These are phyloP conservation scores for Sporothrix pallida DNA, from an alignment of 2,329 filamentous ascomycete species.

Conservation along the genomic window DNA sequence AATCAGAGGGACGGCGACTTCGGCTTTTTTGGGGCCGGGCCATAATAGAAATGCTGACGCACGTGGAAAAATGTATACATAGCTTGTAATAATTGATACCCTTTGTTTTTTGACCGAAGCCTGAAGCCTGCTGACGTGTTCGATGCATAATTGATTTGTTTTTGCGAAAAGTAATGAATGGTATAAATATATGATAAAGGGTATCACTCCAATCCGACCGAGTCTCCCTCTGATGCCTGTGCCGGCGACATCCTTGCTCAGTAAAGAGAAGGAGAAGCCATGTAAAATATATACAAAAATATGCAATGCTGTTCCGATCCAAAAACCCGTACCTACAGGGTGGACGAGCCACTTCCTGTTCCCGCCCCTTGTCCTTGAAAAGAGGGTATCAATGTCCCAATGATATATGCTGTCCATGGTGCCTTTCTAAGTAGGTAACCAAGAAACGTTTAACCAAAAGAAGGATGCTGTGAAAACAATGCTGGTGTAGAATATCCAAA, in stretches of 20 bases:
- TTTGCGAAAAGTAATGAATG: not conserved
- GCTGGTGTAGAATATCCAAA: not conserved
- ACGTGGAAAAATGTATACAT: not conserved
- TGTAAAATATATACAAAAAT: constrained; percentile 2
- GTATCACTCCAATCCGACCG: constrained; percentile 24
- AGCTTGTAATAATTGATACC: constrained; percentile 1
- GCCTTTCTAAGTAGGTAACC: not conserved
- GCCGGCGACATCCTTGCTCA: not conserved
- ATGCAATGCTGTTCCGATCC: constrained; percentile 16
- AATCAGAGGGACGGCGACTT: not conserved
- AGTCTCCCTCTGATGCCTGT: not conserved
- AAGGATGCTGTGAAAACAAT: not conserved
- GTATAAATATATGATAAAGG: constrained; percentile 13
- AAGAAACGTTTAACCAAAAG: not conserved
- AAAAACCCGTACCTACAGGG: not conserved
- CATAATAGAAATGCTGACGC: not conserved
- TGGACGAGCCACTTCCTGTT: not conserved
- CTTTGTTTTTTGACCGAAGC: constrained; percentile 1
- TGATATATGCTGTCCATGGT: not conserved
- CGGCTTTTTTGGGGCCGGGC: not conserved
- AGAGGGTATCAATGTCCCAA: not conserved
- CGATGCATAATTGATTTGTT: not conserved
- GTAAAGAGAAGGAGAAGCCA: not conserved
- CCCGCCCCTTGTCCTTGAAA: not conserved
- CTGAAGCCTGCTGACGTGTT: too few relatives aligned